Percentiles rank a stretch among this genome's conserved stretches.
Conservation (phyloP, 2,329 filamentous ascomycete genomes). For the Penicillium sp. region DNA sequence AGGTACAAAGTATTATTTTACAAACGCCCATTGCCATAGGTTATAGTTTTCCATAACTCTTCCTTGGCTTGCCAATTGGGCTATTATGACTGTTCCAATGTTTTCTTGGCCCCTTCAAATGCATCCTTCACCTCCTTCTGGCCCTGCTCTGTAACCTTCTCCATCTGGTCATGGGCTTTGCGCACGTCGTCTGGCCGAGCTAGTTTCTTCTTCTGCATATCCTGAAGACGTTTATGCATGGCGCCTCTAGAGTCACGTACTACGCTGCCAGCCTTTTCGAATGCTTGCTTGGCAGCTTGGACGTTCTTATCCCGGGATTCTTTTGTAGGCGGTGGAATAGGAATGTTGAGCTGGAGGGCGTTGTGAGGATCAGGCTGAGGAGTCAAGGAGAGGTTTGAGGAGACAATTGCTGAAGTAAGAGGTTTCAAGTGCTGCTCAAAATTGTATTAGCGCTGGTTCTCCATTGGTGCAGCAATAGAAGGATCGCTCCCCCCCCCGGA, state of each 20-base stretch:
- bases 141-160: constrained; percentile 47
- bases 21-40: neutral
- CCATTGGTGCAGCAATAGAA: neutral
- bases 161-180: constrained; percentile 48
- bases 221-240: constrained; percentile 46
- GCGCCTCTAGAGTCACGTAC: constrained; percentile 44
- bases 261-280: constrained; percentile 41
- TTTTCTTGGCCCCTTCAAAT: constrained; percentile 43
- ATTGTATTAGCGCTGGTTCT: neutral
- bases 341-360: constrained; percentile 44
- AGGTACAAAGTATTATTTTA: constrained; percentile 14
- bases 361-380: constrained; percentile 45
- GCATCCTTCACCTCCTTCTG: constrained; percentile 47
- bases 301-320: constrained; percentile 45
- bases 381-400: constrained; percentile 43
- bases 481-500: neutral
- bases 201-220: constrained; percentile 44
- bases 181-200: constrained; percentile 46
- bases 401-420: constrained; percentile 42
- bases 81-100: constrained; percentile 33
- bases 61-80: neutral
- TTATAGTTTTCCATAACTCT: neutral
- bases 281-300: constrained; percentile 40
- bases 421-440: constrained; percentile 44
- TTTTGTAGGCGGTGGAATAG: constrained; percentile 47